phyloP scores from a whole-genome alignment of 164 flowering plant species.

The Aristolochia contorta region DNA sequence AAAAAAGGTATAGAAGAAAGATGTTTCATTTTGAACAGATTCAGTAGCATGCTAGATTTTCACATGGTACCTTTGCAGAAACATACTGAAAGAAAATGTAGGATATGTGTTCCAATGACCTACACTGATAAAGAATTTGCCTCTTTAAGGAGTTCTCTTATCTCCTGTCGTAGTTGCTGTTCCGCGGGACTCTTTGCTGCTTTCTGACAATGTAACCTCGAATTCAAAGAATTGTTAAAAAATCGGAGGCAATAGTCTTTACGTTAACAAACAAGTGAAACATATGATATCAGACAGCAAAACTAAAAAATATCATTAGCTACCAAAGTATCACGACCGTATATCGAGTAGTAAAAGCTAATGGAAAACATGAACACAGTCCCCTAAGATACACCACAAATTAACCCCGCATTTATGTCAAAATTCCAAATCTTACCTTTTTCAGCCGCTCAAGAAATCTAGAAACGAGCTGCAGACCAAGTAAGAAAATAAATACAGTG shows the following conservation, averaged over 20 bases:
- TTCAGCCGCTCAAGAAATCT: background rate
- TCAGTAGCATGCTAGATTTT: too few relatives aligned
- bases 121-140: slow-evolving; percentile 67
- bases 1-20: too few relatives aligned
- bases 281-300: too few relatives aligned
- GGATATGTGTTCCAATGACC: slow-evolving; percentile 21
- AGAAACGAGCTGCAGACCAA: slow-evolving; percentile 4
- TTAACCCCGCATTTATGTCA: background rate
- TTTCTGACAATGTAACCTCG: slow-evolving; percentile 22
- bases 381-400: background rate
- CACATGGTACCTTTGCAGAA: background rate
- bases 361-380: too few relatives aligned
- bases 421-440: slow-evolving; percentile 1
- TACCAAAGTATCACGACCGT: too few relatives aligned
- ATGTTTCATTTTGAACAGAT: too few relatives aligned
- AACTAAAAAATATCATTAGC: too few relatives aligned
- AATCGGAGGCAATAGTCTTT: too few relatives aligned
- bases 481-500: background rate
- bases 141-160: slow-evolving; percentile 64
- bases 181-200: slow-evolving; percentile 30
- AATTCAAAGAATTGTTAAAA: too few relatives aligned
- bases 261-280: too few relatives aligned
- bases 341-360: too few relatives aligned
- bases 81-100: background rate
- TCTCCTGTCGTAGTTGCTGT: slow-evolving; percentile 41